Conservation (phyloP, 306 rosid species). For the Urtica urens region DNA sequence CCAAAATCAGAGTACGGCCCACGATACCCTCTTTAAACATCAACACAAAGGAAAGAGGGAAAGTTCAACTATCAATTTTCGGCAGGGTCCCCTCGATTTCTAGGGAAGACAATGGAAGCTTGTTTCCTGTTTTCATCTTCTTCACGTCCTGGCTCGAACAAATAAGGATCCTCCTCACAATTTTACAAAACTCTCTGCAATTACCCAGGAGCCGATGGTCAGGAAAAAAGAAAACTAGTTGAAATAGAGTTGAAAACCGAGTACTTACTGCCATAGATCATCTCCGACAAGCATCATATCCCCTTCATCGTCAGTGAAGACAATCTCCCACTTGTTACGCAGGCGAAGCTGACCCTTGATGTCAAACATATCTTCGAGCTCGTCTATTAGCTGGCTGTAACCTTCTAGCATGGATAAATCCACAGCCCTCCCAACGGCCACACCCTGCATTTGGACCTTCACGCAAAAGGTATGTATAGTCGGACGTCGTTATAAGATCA, state of each 20-base stretch:
- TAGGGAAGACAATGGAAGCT: constrained; percentile 34
- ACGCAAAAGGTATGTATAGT: constrained; percentile 2
- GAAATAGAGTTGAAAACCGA: not conserved
- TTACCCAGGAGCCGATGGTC: constrained; percentile 3
- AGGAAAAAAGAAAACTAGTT: not conserved
- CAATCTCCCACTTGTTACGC: constrained; percentile 62
- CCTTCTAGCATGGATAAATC: constrained; percentile 75
- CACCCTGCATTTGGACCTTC: constrained; percentile 95
- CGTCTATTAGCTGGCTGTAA: constrained; percentile 61
- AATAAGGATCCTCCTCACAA: constrained; percentile 78
- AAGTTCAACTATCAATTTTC: constrained; percentile 32
- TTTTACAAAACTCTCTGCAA: constrained; percentile 75
- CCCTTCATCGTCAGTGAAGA: constrained; percentile 86
- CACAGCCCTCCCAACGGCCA: constrained; percentile 93
- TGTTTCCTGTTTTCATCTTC: constrained; percentile 61
- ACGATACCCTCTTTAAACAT: constrained; percentile 17
- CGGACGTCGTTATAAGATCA: not conserved
- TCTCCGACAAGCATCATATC: constrained; percentile 90
- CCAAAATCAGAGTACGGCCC: constrained; percentile 26
- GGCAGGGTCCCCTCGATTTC: constrained; percentile 61
- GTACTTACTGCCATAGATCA: constrained; percentile 82
- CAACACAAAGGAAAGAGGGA: constrained; percentile 6
- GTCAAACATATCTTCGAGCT: constrained; percentile 79
- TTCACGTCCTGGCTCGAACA: constrained; percentile 74
- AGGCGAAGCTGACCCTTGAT: constrained; percentile 63